Evolutionary conservation across 1,284 basidiomycete species (phyloP).

Genomic region (Trichosporon sp.): DNA sequence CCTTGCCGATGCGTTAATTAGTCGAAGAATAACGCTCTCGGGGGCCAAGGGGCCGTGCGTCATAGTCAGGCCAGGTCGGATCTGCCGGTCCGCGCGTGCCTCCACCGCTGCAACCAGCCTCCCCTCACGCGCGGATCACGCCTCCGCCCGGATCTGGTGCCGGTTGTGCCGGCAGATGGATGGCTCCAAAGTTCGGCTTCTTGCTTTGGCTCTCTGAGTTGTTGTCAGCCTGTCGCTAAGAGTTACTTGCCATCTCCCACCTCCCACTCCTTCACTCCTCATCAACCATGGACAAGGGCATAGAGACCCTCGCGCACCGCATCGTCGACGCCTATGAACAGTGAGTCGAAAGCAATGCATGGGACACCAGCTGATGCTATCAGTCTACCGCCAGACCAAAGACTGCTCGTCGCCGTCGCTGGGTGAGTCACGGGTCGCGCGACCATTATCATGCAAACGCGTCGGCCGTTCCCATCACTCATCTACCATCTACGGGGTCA

Average conservation of each 20-base stretch:
- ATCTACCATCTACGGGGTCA: not conserved
- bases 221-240: not conserved
- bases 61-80: not conserved
- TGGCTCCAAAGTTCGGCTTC: constrained; percentile 5
- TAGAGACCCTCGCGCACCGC: constrained; percentile 31
- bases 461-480: not conserved
- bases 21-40: too few relatives aligned
- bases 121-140: not conserved
- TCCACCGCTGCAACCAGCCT: too few relatives aligned
- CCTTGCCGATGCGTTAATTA: too few relatives aligned
- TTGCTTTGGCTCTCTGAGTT: not conserved
- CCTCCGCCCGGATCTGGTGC: constrained; percentile 9
- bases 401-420: constrained; percentile 67
- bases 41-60: constrained; percentile 1
- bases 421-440: constrained; percentile 33
- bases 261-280: not conserved
- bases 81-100: not conserved
- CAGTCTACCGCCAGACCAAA: constrained; percentile 60
- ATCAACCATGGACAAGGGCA: constrained; percentile 25
- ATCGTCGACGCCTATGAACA: constrained; percentile 26
- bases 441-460: not conserved
- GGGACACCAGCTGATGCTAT: constrained; percentile 21
- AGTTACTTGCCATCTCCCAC: not conserved
- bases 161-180: not conserved
- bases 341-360: constrained; percentile 13